Percentiles rank a stretch among this genome's conserved stretches.
These are phyloP conservation scores for Primulina eburnea DNA, from an alignment of 257 asterid species.

Conservation along the genomic window DNA sequence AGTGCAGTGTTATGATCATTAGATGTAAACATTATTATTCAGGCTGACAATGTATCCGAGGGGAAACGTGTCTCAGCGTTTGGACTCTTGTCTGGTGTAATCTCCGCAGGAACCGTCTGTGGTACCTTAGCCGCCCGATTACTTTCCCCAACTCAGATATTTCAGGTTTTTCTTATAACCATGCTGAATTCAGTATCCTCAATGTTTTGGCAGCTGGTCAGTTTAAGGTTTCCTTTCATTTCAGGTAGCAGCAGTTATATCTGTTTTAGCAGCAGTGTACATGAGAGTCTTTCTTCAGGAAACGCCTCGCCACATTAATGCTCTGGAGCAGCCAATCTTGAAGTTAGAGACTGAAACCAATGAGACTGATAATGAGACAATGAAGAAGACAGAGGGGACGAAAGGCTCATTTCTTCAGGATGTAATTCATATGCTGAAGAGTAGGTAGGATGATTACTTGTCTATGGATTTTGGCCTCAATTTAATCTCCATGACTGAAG, in stretches of 20 bases:
- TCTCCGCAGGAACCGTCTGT: constrained; percentile 35
- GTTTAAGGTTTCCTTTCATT: background rate
- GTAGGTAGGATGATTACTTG: constrained; percentile 26
- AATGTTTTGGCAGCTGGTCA: background rate
- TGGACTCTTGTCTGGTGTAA: constrained; percentile 38
- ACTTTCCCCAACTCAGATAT: constrained; percentile 39
- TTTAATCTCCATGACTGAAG: background rate
- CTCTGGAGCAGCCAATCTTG: constrained; percentile 25
- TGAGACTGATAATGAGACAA: background rate
- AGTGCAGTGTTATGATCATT: background rate
- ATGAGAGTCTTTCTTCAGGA: constrained; percentile 35
- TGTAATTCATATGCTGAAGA: constrained; percentile 35
- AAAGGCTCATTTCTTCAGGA: constrained; percentile 30
- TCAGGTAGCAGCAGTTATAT: constrained; percentile 35
- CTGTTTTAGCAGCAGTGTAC: constrained; percentile 35
- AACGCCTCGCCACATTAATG: background rate
- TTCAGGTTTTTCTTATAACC: constrained; percentile 29
- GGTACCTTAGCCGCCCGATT: constrained; percentile 44
- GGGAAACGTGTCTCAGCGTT: constrained; percentile 47
- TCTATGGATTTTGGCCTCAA: background rate
- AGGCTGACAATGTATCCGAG: constrained; percentile 43
- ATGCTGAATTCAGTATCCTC: background rate
- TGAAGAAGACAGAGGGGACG: constrained; percentile 10
- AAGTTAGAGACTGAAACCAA: background rate
- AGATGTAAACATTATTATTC: background rate